phyloP scores from a whole-genome alignment of 208 protist genomes.

The Acanthamoeba royreba region DNA sequence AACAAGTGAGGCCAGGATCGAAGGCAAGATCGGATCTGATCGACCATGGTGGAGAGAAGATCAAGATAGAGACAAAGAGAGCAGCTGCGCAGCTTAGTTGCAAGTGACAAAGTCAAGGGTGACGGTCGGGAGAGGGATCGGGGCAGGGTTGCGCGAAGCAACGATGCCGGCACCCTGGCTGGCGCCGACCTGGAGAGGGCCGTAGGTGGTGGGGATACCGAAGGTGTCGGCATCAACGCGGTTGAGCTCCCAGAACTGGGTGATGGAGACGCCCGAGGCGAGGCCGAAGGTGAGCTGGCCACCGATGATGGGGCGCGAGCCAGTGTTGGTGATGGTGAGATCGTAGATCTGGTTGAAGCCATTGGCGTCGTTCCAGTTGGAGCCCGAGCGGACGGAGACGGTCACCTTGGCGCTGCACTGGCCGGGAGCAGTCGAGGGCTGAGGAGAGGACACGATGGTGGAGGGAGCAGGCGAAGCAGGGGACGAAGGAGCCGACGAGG shows the following conservation, averaged over 20 bases:
- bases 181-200: neutral
- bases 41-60: too few relatives aligned
- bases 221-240: neutral
- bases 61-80: too few relatives aligned
- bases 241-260: neutral
- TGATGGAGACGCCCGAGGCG: neutral
- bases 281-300: neutral
- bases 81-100: too few relatives aligned
- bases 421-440: neutral
- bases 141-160: neutral
- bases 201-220: neutral
- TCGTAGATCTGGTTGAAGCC: neutral
- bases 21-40: too few relatives aligned
- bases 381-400: neutral
- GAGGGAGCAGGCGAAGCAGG: neutral
- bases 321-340: neutral
- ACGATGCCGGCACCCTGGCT: neutral
- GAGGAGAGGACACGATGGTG: neutral
- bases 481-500: neutral
- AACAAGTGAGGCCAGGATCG: too few relatives aligned
- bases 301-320: neutral
- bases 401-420: neutral
- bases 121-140: neutral
- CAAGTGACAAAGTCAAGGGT: neutral
- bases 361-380: neutral